A percentile compares a stretch with the other conserved stretches of the same genome.
Conservation (phyloP, 257 asterid species). For the Solanum paucissectum region DNA sequence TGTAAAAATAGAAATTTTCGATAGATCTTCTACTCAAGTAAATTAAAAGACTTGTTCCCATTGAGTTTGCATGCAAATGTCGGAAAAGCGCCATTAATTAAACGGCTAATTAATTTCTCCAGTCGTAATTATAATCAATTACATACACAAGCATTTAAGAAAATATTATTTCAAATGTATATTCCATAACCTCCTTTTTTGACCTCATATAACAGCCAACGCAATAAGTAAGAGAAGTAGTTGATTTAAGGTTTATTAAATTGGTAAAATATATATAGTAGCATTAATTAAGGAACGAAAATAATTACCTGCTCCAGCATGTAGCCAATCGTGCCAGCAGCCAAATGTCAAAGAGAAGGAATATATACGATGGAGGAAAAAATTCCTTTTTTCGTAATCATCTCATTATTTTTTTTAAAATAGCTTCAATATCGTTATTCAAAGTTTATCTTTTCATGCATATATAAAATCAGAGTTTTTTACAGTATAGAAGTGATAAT, state of each 20-base stretch:
- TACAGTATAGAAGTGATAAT: background rate
- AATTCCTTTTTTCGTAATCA: background rate
- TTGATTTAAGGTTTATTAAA: background rate
- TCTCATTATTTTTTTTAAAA: background rate
- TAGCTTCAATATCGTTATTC: background rate
- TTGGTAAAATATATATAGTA: background rate
- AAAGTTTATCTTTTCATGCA: background rate
- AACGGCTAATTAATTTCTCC: background rate
- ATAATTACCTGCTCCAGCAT: background rate
- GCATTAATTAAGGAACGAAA: background rate
- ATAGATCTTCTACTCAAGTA: too few relatives aligned
- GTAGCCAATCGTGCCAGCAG: background rate
- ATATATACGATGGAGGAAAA: background rate
- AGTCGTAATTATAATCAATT: background rate
- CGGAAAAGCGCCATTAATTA: background rate
- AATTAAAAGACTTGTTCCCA: too few relatives aligned
- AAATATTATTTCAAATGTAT: background rate
- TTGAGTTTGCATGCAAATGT: background rate
- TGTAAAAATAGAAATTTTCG: too few relatives aligned
- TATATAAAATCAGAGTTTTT: background rate
- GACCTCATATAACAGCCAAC: background rate
- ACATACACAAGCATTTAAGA: background rate
- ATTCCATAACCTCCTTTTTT: background rate
- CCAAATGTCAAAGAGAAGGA: background rate
- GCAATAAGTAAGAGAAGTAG: background rate